A percentile compares a stretch with the other conserved stretches of the same genome.
These are phyloP conservation scores for Fusarium sp. DNA, from an alignment of 2,329 filamentous ascomycete species.

Conservation along the genomic window DNA sequence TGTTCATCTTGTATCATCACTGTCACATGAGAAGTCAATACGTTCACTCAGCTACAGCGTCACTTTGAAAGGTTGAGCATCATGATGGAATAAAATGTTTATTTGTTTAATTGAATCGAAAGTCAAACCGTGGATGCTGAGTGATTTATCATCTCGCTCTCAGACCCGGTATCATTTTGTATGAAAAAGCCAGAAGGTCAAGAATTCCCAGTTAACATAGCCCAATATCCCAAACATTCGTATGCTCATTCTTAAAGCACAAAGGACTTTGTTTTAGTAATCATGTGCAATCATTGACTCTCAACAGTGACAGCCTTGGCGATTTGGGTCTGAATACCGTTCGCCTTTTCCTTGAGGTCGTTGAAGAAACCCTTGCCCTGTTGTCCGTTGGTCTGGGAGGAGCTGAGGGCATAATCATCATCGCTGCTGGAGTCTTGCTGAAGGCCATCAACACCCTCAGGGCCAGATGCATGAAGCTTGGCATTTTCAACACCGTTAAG, in stretches of 20 bases:
- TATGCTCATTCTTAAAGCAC: constrained; percentile 8
- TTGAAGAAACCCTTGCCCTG: constrained; percentile 20
- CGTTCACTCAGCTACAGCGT: neutral
- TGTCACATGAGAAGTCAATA: no score
- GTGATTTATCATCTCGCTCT: constrained; percentile 41
- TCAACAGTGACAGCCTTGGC: constrained; percentile 33
- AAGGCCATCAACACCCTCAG: constrained; percentile 40
- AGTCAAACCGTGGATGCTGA: constrained; percentile 36
- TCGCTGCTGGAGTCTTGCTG: constrained; percentile 29
- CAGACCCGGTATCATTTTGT: constrained; percentile 34
- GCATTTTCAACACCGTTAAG: constrained; percentile 31
- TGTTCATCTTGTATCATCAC: no score
- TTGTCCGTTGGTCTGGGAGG: constrained; percentile 12
- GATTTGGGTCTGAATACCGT: constrained; percentile 19
- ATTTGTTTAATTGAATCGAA: constrained; percentile 27
- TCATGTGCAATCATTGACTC: constrained; percentile 4
- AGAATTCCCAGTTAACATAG: neutral
- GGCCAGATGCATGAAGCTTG: constrained; percentile 33
- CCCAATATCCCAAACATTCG: neutral
- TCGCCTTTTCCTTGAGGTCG: constrained; percentile 38
- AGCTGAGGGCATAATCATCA: constrained; percentile 25
- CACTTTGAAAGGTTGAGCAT: accelerated
- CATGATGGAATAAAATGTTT: constrained; percentile 15
- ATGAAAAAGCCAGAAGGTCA: neutral
- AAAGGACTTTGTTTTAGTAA: neutral